A percentile compares a stretch with the other conserved stretches of the same genome.
Evolutionary conservation across 2,329 filamentous ascomycete genomes (phyloP).

Genomic region (Fusarium sp.): DNA sequence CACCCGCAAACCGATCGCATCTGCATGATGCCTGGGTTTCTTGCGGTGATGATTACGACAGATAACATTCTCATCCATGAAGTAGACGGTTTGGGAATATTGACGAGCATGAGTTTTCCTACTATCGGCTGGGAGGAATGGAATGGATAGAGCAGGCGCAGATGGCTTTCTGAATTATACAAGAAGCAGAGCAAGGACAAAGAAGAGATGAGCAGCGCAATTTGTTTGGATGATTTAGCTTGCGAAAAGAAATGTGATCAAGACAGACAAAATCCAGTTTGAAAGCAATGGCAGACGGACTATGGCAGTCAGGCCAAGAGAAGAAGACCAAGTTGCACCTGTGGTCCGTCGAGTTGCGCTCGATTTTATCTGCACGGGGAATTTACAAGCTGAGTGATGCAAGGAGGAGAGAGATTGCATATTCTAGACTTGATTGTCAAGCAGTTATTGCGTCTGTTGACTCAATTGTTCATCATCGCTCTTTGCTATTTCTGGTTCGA

Average conservation of each 20-base stretch:
- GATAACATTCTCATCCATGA: slow-evolving; percentile 35
- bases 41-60: slow-evolving; percentile 41
- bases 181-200: slow-evolving; percentile 17
- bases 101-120: slow-evolving; percentile 25
- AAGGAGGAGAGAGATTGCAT: slow-evolving; percentile 2
- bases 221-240: slow-evolving; percentile 6
- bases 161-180: slow-evolving; percentile 33
- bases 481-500: slow-evolving; percentile 19
- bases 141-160: slow-evolving; percentile 26
- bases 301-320: slow-evolving; percentile 6
- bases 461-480: slow-evolving; percentile 24
- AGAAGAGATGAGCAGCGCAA: slow-evolving; percentile 20
- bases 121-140: slow-evolving; percentile 11
- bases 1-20: not conserved
- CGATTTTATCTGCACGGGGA: not conserved
- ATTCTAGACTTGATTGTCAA: slow-evolving; percentile 36
- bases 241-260: slow-evolving; percentile 14
- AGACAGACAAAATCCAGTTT: slow-evolving; percentile 12
- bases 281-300: slow-evolving; percentile 15
- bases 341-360: not conserved
- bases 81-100: slow-evolving; percentile 26
- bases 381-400: slow-evolving; percentile 24
- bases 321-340: not conserved
- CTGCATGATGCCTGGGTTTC: not conserved
- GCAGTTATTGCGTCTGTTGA: slow-evolving; percentile 18